Evolutionary conservation across 768 basidiomycete genomes (phyloP).

Genomic region (Pisolithus microcarpus): DNA sequence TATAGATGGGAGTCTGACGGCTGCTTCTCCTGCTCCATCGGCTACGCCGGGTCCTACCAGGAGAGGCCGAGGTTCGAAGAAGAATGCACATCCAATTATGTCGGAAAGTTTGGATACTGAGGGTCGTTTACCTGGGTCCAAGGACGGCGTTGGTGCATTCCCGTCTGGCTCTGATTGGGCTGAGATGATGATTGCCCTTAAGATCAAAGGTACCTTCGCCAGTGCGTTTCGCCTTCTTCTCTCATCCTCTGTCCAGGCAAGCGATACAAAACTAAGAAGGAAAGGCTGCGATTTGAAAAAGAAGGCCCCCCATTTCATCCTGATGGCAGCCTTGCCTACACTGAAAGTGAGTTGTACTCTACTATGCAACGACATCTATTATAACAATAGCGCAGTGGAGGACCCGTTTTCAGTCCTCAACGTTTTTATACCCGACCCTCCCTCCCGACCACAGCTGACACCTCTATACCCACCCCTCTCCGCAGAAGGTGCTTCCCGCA

Average conservation of each 20-base stretch:
- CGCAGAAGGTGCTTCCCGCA: neutral
- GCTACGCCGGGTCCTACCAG: conserved; percentile 31
- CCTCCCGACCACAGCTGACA: conserved; percentile 46
- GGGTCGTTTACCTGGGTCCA: conserved; percentile 67
- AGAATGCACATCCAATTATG: conserved; percentile 32
- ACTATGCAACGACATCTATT: neutral
- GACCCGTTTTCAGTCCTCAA: conserved; percentile 69
- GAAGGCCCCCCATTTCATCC: conserved; percentile 60
- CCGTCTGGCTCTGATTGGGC: conserved; percentile 67
- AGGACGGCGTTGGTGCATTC: conserved; percentile 69
- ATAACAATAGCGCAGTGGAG: conserved; percentile 47
- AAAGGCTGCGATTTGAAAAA: conserved; percentile 68
- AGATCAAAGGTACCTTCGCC: conserved; percentile 54
- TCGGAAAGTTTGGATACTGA: conserved; percentile 56
- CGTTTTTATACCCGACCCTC: conserved; percentile 52
- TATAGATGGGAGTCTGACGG: conserved; percentile 34
- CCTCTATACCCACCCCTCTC: conserved; percentile 46
- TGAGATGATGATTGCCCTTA: conserved; percentile 63
- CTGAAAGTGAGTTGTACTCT: conserved; percentile 44
- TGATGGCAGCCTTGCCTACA: conserved; percentile 78
- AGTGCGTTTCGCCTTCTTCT: neutral
- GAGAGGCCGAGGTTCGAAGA: conserved; percentile 47
- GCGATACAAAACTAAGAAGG: conserved; percentile 74
- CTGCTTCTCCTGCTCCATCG: conserved; percentile 41
- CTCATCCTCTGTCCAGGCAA: conserved; percentile 41